phyloP scores from a whole-genome alignment of 305 asterid species.

The Fraxinus nigra region DNA sequence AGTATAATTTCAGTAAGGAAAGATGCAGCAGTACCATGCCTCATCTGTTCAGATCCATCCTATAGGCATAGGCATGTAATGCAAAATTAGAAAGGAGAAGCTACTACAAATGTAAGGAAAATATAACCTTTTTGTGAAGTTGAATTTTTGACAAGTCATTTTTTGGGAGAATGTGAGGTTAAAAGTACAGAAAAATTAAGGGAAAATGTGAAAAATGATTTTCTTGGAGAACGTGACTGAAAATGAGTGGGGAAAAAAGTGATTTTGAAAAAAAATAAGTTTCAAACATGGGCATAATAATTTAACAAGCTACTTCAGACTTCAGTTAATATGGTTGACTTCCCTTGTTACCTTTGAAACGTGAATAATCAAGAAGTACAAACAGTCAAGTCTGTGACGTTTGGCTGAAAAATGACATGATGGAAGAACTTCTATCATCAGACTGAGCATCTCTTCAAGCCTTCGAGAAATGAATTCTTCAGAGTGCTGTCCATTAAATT shows the following conservation, averaged over 20 bases:
- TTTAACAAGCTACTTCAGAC: background rate
- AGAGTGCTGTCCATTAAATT: constrained; percentile 43
- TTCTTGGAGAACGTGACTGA: background rate
- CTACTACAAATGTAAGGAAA: background rate
- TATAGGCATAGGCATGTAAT: constrained; percentile 33
- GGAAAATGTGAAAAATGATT: background rate
- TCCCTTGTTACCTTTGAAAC: constrained; percentile 57
- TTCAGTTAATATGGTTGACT: background rate
- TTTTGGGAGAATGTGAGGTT: background rate
- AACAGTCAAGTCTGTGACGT: constrained; percentile 84
- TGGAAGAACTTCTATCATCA: constrained; percentile 87
- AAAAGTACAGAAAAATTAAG: background rate
- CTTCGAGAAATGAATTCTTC: constrained; percentile 61
- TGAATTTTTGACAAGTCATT: background rate
- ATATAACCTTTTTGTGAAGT: background rate
- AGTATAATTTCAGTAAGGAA: constrained; percentile 87
- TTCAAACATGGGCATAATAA: background rate
- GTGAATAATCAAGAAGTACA: constrained; percentile 71
- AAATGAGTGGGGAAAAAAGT: background rate
- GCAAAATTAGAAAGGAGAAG: constrained; percentile 1
- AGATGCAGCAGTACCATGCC: constrained; percentile 50
- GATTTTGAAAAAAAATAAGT: background rate
- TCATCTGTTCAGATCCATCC: constrained; percentile 60
- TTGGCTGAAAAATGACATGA: constrained; percentile 90
- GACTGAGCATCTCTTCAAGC: constrained; percentile 56